Evolutionary conservation across 2,329 filamentous ascomycete genomes (phyloP).

Genomic region (Ceratocystis diversiconidia): DNA sequence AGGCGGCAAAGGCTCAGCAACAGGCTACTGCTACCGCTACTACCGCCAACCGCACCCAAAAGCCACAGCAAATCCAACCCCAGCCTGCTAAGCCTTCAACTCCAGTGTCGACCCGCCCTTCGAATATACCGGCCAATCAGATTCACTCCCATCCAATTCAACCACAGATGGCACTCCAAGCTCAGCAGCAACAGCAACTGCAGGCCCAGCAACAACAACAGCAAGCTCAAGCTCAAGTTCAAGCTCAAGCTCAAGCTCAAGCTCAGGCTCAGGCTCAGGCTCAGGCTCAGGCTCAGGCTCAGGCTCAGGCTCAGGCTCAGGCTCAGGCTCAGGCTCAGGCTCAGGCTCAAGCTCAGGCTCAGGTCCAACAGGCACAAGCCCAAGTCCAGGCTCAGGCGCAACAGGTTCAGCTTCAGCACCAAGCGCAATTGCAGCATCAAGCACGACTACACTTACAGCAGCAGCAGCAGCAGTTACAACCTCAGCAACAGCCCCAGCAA

Average conservation of each 20-base stretch:
- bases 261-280: neutral
- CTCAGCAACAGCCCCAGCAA: constrained; percentile 18
- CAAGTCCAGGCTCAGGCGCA: constrained; percentile 20
- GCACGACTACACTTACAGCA: constrained; percentile 10
- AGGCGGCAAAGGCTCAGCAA: constrained; percentile 18
- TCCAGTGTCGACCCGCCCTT: neutral
- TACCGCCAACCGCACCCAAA: constrained; percentile 7
- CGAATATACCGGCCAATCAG: constrained; percentile 11
- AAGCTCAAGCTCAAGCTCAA: neutral
- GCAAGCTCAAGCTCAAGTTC: constrained; percentile 10
- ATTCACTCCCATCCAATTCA: constrained; percentile 18
- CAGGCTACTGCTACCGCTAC: constrained; percentile 12
- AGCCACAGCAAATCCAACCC: constrained; percentile 14
- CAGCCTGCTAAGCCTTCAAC: constrained; percentile 15
- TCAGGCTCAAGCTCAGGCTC: constrained; percentile 23
- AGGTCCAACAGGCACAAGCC: constrained; percentile 20
- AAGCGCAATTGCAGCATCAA: constrained; percentile 17
- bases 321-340: constrained; percentile 3
- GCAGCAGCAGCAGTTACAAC: constrained; percentile 18
- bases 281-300: neutral
- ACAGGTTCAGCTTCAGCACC: constrained; percentile 21
- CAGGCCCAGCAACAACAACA: constrained; percentile 21
- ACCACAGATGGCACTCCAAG: constrained; percentile 20
- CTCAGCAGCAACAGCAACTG: constrained; percentile 12
- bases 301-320: constrained; percentile 2